A percentile compares a stretch with the other conserved stretches of the same genome.
These are phyloP conservation scores for Ascoidea rubescens DNA, from an alignment of 805 yeast species.

Conservation along the genomic window DNA sequence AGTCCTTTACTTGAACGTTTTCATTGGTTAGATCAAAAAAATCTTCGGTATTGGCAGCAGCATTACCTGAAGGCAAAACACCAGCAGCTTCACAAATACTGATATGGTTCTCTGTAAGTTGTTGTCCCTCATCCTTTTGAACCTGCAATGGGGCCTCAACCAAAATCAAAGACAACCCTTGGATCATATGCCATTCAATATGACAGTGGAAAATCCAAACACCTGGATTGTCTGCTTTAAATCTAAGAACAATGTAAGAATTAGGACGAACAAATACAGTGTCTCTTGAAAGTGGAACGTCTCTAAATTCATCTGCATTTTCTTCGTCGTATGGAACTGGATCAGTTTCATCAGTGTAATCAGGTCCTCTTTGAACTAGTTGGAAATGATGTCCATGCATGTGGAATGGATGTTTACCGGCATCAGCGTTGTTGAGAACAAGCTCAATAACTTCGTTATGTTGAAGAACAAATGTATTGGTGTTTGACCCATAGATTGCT, in stretches of 20 bases:
- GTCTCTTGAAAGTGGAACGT: conserved; percentile 44
- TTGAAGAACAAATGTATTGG: conserved; percentile 32
- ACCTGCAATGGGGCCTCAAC: conserved; percentile 34
- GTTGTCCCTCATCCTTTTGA: conserved; percentile 36
- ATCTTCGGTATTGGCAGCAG: conserved; percentile 64
- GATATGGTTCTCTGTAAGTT: conserved; percentile 43
- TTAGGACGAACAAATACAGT: conserved; percentile 46
- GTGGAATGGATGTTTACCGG: conserved; percentile 55
- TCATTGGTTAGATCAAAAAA: conserved; percentile 59
- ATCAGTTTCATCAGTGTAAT: conserved; percentile 28
- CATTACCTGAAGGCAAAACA: conserved; percentile 55
- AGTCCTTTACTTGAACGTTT: conserved; percentile 44
- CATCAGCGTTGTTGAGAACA: conserved; percentile 52
- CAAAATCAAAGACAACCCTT: conserved; percentile 40
- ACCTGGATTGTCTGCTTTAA: conserved; percentile 58
- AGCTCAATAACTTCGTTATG: conserved; percentile 43
- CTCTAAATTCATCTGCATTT: conserved; percentile 29
- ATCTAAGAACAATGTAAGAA: conserved; percentile 42
- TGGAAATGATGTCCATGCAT: conserved; percentile 49
- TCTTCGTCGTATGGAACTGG: conserved; percentile 30
- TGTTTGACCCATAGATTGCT: conserved; percentile 39
- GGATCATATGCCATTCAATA: conserved; percentile 56
- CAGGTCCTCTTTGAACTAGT: conserved; percentile 48
- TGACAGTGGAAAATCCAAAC: conserved; percentile 77
- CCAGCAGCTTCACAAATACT: conserved; percentile 45